phyloP scores from a whole-genome alignment of 306 rosid genomes.

The Senna siamea region DNA sequence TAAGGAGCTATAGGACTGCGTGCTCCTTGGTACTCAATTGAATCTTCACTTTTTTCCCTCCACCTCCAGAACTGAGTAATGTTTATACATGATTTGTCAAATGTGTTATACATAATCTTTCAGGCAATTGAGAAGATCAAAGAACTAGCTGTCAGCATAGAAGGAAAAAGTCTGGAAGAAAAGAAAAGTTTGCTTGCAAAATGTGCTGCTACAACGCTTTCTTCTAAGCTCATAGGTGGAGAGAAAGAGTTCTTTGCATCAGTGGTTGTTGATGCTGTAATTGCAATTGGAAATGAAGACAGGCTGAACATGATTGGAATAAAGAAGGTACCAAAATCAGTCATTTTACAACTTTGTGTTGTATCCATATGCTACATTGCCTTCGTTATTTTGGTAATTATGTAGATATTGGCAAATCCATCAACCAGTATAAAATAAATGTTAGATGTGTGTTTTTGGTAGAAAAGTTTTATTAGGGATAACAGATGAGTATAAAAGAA shows the following conservation, averaged over 20 bases:
- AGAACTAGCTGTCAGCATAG: conserved; percentile 87
- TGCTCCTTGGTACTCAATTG: conserved; percentile 58
- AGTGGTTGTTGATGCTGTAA: conserved; percentile 93
- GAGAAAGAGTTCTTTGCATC: conserved; percentile 96
- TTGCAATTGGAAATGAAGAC: conserved; percentile 87
- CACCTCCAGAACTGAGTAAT: background rate
- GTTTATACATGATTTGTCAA: conserved; percentile 1
- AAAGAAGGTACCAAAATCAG: conserved; percentile 66
- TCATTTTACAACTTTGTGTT: background rate
- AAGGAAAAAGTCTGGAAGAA: conserved; percentile 93
- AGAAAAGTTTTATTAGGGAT: background rate
- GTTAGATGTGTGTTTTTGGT: background rate
- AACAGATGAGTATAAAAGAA: background rate
- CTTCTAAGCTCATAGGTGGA: conserved; percentile 98
- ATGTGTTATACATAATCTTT: background rate
- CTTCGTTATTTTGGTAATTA: conserved; percentile 7
- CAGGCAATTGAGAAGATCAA: conserved; percentile 89
- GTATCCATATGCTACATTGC: background rate
- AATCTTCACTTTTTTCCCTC: background rate
- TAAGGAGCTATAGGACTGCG: conserved; percentile 84
- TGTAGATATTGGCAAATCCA: background rate
- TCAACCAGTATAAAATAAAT: background rate
- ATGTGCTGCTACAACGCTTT: conserved; percentile 97
- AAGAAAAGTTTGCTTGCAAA: conserved; percentile 86
- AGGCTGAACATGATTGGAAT: conserved; percentile 97